Conservation (phyloP, 2,329 filamentous ascomycete genomes). For the Didymella sp. region DNA sequence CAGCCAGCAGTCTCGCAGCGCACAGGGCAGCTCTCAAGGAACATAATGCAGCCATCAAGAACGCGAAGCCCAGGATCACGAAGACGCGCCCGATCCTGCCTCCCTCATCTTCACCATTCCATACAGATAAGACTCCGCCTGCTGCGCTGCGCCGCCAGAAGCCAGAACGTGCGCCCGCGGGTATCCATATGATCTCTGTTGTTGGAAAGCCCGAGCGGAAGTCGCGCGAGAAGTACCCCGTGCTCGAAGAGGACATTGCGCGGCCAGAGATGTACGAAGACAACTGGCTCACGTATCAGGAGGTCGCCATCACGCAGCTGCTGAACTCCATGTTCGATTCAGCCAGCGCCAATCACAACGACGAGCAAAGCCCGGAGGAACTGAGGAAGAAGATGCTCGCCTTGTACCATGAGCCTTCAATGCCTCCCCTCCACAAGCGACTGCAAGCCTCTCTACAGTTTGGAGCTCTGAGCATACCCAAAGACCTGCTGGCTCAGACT, state of each 20-base stretch:
- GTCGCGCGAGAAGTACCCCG: conserved; percentile 55
- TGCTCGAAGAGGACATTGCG: conserved; percentile 61
- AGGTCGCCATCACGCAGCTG: conserved; percentile 66
- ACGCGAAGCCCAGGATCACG: conserved; percentile 32
- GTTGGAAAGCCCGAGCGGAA: conserved; percentile 37
- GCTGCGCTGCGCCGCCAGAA: conserved; percentile 40
- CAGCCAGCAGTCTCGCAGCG: conserved; percentile 33
- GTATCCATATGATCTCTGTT: conserved; percentile 44
- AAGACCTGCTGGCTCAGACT: conserved; percentile 56
- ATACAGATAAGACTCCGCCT: conserved; percentile 47
- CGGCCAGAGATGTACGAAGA: conserved; percentile 68
- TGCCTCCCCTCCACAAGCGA: conserved; percentile 62
- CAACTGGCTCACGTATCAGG: conserved; percentile 68
- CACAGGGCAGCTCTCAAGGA: conserved; percentile 27
- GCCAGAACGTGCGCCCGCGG: conserved; percentile 36
- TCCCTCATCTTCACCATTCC: conserved; percentile 47
- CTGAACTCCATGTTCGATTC: conserved; percentile 63
- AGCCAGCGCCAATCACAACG: conserved; percentile 34
- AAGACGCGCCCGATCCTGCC: conserved; percentile 31
- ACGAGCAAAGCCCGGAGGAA: conserved; percentile 39
- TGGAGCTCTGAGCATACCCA: conserved; percentile 64
- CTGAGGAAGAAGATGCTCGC: conserved; percentile 59
- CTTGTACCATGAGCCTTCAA: conserved; percentile 61
- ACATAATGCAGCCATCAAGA: conserved; percentile 36
- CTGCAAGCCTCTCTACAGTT: conserved; percentile 65